These are phyloP conservation scores for Saccharum hybrid DNA, from an alignment of 202 grass and related monocot species.

Conservation along the genomic window DNA sequence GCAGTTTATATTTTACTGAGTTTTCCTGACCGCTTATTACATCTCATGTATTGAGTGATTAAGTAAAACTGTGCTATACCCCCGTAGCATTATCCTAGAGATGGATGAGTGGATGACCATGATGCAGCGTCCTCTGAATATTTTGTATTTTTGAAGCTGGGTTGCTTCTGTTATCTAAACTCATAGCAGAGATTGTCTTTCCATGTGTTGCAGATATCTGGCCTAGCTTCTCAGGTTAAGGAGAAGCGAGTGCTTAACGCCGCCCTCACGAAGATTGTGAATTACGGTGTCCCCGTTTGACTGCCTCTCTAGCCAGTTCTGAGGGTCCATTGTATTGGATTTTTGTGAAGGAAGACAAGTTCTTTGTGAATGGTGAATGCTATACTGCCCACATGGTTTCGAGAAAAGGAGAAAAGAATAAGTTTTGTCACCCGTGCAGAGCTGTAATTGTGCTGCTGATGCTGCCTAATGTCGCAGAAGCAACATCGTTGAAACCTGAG, in stretches of 20 bases:
- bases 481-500: slow-evolving; percentile 4
- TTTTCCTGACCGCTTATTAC: not conserved
- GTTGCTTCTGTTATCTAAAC: not conserved
- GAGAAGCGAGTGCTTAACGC: slow-evolving; percentile 51
- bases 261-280: slow-evolving; percentile 49
- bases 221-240: slow-evolving; percentile 59
- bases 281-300: slow-evolving; percentile 53
- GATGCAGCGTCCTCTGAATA: not conserved
- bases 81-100: not conserved
- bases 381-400: not conserved
- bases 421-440: slow-evolving; percentile 21
- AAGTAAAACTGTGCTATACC: not conserved
- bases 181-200: slow-evolving; percentile 4
- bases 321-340: not conserved
- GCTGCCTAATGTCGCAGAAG: not conserved
- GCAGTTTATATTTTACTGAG: not conserved
- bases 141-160: not conserved
- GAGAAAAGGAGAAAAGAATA: slow-evolving; percentile 20
- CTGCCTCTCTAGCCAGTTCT: too few relatives aligned
- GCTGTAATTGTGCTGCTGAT: slow-evolving; percentile 13
- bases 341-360: not conserved
- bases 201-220: slow-evolving; percentile 43
- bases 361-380: not conserved
- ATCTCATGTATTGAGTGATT: not conserved
- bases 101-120: not conserved